phyloP scores from a whole-genome alignment of 2,329 filamentous ascomycete genomes.

The Xylariaceae sp. region DNA sequence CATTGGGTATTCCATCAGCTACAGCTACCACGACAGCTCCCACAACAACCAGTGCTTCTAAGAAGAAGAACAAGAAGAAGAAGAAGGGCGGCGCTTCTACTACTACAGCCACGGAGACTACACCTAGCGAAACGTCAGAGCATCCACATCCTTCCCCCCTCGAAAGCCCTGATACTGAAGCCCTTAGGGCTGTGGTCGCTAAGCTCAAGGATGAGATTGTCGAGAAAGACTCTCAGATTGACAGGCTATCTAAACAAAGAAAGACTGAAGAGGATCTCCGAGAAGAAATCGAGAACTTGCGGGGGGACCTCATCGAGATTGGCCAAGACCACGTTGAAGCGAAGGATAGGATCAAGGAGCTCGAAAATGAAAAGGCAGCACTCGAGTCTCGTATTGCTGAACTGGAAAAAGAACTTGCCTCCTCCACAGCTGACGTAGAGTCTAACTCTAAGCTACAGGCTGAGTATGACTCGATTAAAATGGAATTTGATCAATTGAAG shows the following conservation, averaged over 20 bases:
- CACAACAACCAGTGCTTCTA: conserved; percentile 46
- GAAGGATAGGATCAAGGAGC: conserved; percentile 76
- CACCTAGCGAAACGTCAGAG: conserved; percentile 47
- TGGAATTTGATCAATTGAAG: conserved; percentile 72
- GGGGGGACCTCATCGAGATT: conserved; percentile 78
- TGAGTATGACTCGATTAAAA: conserved; percentile 63
- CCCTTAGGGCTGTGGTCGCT: conserved; percentile 56
- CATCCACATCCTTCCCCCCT: conserved; percentile 40
- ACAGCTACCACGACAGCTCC: conserved; percentile 31
- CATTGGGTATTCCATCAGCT: conserved; percentile 33
- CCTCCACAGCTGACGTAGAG: conserved; percentile 43
- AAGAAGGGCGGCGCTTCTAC: conserved; percentile 73
- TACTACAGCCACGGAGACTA: conserved; percentile 49
- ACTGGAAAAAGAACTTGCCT: conserved; percentile 73
- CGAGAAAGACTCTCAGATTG: conserved; percentile 76
- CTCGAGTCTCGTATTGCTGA: conserved; percentile 69
- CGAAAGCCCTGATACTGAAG: conserved; percentile 43
- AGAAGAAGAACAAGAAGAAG: conserved; percentile 90
- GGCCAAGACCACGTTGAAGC: conserved; percentile 85
- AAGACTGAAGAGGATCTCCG: conserved; percentile 78
- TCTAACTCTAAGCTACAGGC: conserved; percentile 62
- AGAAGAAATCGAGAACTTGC: conserved; percentile 85
- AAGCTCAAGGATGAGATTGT: conserved; percentile 60
- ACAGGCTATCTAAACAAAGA: conserved; percentile 71
- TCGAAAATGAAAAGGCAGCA: conserved; percentile 71